Percentiles rank a stretch among this genome's conserved stretches.
phyloP scores from a whole-genome alignment of 257 asterid species.

The Eustoma russellianum region DNA sequence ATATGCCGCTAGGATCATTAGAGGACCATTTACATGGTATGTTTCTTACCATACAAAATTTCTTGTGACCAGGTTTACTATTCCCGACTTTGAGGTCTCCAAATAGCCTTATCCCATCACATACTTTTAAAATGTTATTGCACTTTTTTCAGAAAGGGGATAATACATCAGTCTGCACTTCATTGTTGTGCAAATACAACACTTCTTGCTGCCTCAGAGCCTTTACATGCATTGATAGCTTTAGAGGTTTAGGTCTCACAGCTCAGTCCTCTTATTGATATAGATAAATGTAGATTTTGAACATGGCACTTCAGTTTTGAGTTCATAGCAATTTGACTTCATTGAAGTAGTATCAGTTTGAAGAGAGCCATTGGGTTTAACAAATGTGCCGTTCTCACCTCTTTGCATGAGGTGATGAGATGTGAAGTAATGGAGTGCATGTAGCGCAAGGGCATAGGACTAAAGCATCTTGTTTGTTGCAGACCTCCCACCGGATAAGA shows the following conservation, averaged over 20 bases:
- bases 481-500: slow-evolving; percentile 54
- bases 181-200: too few species aligned
- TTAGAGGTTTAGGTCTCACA: too few species aligned
- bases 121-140: neutral
- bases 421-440: neutral
- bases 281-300: too few species aligned
- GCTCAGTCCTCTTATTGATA: too few species aligned
- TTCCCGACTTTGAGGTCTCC: neutral
- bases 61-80: neutral
- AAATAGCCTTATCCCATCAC: neutral
- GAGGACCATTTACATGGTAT: slow-evolving; percentile 75
- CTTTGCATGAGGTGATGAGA: neutral
- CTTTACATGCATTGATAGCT: too few species aligned
- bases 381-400: neutral
- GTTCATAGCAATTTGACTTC: too few species aligned
- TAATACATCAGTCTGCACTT: too few species aligned
- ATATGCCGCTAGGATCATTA: slow-evolving; percentile 67
- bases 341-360: too few species aligned
- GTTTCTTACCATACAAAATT: neutral
- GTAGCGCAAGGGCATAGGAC: neutral
- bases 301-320: too few species aligned
- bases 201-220: too few species aligned
- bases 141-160: too few species aligned
- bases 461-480: slow-evolving; percentile 7
- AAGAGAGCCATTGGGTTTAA: too few species aligned